These are phyloP conservation scores for Aquilaria sinensis DNA, from an alignment of 345 rosid species.

Conservation along the genomic window DNA sequence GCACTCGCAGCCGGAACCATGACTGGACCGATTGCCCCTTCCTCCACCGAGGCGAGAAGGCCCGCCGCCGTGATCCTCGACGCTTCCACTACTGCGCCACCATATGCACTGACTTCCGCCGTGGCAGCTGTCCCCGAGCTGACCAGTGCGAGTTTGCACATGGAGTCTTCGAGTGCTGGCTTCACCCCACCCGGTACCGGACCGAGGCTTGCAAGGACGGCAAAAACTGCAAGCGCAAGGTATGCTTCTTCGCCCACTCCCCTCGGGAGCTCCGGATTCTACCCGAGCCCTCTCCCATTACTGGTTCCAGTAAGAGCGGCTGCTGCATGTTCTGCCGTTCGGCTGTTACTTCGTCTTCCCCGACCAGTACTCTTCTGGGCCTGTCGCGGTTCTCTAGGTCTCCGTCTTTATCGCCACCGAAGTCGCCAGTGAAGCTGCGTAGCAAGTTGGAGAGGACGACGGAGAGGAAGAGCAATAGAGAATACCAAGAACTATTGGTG, in stretches of 20 bases:
- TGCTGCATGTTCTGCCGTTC: conserved; percentile 59
- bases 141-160: conserved; percentile 61
- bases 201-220: conserved; percentile 77
- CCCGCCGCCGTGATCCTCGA: conserved; percentile 80
- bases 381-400: conserved; percentile 50
- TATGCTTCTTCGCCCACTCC: conserved; percentile 72
- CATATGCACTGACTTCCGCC: conserved; percentile 67
- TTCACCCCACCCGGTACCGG: conserved; percentile 62
- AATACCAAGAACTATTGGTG: neutral
- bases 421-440: conserved; percentile 48
- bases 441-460: conserved; percentile 18
- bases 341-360: conserved; percentile 36
- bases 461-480: conserved; percentile 37
- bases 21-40: conserved; percentile 99
- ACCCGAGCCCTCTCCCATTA: conserved; percentile 19
- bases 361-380: conserved; percentile 67
- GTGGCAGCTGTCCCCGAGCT: conserved; percentile 58
- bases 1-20: conserved; percentile 87
- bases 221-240: conserved; percentile 56
- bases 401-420: conserved; percentile 58
- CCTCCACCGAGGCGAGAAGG: conserved; percentile 83
- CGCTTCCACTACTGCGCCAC: conserved; percentile 55
- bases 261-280: conserved; percentile 56
- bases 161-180: conserved; percentile 81
- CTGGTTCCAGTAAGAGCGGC: conserved; percentile 1